Evolutionary conservation across 31 red algal species (phyloP).

Genomic region (Asparagopsis taxiformis): DNA sequence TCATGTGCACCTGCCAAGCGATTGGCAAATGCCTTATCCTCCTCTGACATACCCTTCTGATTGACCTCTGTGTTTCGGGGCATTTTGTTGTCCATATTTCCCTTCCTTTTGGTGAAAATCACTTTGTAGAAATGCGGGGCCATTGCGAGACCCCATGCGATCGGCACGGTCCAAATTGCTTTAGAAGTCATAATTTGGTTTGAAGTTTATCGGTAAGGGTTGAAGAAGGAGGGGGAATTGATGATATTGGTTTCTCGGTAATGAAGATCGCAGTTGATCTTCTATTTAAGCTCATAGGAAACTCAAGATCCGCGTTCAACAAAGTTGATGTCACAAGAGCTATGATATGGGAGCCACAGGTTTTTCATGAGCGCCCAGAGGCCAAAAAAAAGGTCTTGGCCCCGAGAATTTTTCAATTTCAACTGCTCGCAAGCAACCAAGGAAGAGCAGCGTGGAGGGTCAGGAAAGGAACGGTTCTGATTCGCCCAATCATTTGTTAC

Average conservation of each 20-base stretch:
- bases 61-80: constrained; percentile 17
- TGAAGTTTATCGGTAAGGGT: neutral
- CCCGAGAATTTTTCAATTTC: too few species aligned
- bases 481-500: too few species aligned
- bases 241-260: neutral
- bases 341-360: too few species aligned
- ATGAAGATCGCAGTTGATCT: too few species aligned
- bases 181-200: neutral
- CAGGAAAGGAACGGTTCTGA: too few species aligned
- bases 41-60: constrained; percentile 12
- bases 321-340: too few species aligned
- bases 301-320: too few species aligned
- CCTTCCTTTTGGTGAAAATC: neutral
- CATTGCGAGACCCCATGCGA: constrained; percentile 17
- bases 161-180: constrained; percentile 22
- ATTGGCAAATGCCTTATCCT: constrained; percentile 6
- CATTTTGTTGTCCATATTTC: constrained; percentile 32
- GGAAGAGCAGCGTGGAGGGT: too few species aligned
- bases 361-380: too few species aligned
- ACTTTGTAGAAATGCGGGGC: neutral
- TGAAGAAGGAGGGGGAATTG: neutral
- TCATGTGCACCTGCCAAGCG: constrained; percentile 21
- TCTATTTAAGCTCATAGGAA: too few species aligned
- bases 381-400: too few species aligned
- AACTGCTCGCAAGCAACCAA: too few species aligned